A percentile compares a stretch with the other conserved stretches of the same genome.
phyloP scores from a whole-genome alignment of 1,284 basidiomycete species.

The Fomitopsis palustris region DNA sequence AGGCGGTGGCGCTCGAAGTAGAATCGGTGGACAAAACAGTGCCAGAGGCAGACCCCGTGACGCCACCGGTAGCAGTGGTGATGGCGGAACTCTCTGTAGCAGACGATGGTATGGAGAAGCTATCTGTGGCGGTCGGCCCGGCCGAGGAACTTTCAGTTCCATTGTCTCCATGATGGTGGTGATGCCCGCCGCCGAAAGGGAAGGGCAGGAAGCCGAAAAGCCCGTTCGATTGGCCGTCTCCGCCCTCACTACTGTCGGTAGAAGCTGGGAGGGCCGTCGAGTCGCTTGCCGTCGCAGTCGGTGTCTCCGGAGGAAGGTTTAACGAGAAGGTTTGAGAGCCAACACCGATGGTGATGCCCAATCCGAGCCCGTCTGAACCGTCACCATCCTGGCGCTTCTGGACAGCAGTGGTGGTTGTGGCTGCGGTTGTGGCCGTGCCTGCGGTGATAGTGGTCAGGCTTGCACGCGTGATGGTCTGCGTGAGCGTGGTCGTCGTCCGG shows the following conservation, averaged over 20 bases:
- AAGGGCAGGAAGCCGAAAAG: background rate
- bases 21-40: too few relatives aligned
- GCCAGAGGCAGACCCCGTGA: too few relatives aligned
- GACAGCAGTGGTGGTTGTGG: background rate
- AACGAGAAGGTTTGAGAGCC: too few relatives aligned
- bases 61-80: background rate
- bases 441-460: background rate
- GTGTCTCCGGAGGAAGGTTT: too few relatives aligned
- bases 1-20: too few relatives aligned
- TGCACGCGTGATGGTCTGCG: background rate
- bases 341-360: too few relatives aligned
- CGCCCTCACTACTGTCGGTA: background rate
- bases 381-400: background rate
- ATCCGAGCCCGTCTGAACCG: background rate
- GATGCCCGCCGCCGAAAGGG: background rate
- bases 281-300: too few relatives aligned
- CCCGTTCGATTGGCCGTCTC: background rate
- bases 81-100: background rate
- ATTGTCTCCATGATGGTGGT: background rate
- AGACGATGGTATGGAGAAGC: too few relatives aligned
- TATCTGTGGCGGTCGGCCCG: too few relatives aligned
- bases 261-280: background rate
- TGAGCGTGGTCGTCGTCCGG: background rate
- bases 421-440: background rate
- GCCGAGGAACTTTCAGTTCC: background rate